phyloP scores from a whole-genome alignment of 2,329 filamentous ascomycete genomes.

The Albifimbria verrucaria region DNA sequence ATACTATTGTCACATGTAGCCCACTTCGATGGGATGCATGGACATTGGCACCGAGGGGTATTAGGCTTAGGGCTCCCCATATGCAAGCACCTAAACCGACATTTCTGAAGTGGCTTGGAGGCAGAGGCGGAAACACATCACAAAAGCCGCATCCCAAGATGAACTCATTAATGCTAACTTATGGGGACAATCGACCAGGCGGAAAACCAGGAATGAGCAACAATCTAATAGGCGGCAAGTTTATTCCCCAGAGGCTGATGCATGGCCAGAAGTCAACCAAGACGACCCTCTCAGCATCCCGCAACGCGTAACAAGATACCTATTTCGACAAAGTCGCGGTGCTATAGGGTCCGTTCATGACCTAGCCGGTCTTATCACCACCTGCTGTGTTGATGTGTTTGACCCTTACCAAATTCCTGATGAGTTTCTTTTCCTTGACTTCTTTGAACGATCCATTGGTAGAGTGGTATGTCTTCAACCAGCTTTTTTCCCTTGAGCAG shows the following conservation, averaged over 20 bases:
- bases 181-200: neutral
- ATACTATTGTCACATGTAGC: conserved; percentile 6
- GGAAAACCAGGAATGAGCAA: neutral
- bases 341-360: conserved; percentile 6
- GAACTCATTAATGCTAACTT: neutral
- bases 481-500: conserved; percentile 5
- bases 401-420: conserved; percentile 5
- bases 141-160: neutral
- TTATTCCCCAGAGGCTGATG: neutral
- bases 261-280: neutral
- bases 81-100: neutral
- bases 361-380: conserved; percentile 7
- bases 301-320: neutral
- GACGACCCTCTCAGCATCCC: neutral
- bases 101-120: neutral
- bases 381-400: conserved; percentile 9
- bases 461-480: conserved; percentile 3
- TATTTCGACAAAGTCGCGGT: neutral
- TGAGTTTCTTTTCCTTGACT: conserved; percentile 8
- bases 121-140: neutral
- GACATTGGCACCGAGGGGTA: neutral
- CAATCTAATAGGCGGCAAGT: neutral
- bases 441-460: conserved; percentile 8
- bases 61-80: neutral
- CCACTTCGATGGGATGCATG: conserved; percentile 5